Evolutionary conservation across 164 flowering plant genomes (phyloP), one percentile per base, ranked within the genome.

Genomic region (Aristolochia fimbriata): DNA sequence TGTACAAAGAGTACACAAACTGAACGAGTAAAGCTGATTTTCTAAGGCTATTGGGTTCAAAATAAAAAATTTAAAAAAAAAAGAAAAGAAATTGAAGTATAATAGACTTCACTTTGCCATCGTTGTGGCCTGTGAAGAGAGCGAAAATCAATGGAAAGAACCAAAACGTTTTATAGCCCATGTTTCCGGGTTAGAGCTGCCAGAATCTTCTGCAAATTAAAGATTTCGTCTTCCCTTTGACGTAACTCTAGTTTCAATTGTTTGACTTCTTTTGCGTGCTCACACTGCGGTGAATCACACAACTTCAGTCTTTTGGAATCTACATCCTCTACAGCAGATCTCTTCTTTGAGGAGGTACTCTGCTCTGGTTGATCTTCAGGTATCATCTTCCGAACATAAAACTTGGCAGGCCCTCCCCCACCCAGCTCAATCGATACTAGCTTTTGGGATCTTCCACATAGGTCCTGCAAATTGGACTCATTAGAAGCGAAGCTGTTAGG

Each of bases 141-240:
- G 43, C 1, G 43, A 37, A 37, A 7, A 37, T 1, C 4, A 37
- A 37, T 37, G 43, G 43, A 1, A 37, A 1, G 16, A 49, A 49
- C 52, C 22, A 33, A 7, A 56, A 4, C 2, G 51, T 16, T 56
- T 65, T 69, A 83, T 21, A 77, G 76, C 16, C 83, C 77, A 60
- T 78, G 77, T 71, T 83, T 83, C 77, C 80, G 81, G 53, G 74
- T 76, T 15, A 85, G 78, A 20, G 77, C 64, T 50, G 81, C 53
- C 24, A 88, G 63, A 15, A 80, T 75, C 79, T 79, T 84, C 16
- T 83, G 74, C 80, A 83, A 75, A 51, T 20, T 63, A 7, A 68
- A 23, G 10, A 81, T 64, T 63, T 80, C 77, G 16, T 63, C 55
- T 57, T 85, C 85, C 69, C 69, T 83, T 56, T 67, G 60, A 10